Conservation (phyloP, 1,284 basidiomycete genomes). For the Leccinum pachyderme region DNA sequence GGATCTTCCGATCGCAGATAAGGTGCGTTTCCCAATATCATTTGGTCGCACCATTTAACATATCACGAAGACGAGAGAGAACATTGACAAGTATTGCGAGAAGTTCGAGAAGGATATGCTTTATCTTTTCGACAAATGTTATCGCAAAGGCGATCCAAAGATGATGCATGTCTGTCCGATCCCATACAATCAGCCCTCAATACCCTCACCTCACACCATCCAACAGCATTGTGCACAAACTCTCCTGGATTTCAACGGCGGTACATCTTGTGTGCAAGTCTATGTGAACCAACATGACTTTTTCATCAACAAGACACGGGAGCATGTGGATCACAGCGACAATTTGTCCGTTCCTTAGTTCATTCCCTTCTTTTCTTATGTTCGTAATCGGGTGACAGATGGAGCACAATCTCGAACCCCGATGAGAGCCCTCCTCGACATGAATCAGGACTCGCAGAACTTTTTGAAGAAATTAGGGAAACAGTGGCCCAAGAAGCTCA, state of each 20-base stretch:
- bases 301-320: constrained; percentile 88
- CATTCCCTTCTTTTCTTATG: background rate
- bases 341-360: constrained; percentile 52
- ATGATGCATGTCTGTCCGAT: constrained; percentile 88
- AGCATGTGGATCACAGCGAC: constrained; percentile 55
- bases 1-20: constrained; percentile 78
- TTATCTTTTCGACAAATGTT: constrained; percentile 91
- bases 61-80: constrained; percentile 66
- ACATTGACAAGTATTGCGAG: constrained; percentile 95
- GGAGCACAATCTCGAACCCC: constrained; percentile 80
- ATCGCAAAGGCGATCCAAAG: constrained; percentile 95
- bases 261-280: constrained; percentile 94
- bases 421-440: constrained; percentile 74
- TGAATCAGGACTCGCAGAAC: constrained; percentile 76
- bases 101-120: constrained; percentile 99
- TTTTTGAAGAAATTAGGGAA: constrained; percentile 86
- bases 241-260: constrained; percentile 96
- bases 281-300: constrained; percentile 99
- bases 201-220: constrained; percentile 12
- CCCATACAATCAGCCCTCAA: constrained; percentile 1
- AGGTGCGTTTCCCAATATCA: constrained; percentile 46
- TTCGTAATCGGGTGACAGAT: constrained; percentile 49
- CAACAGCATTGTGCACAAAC: constrained; percentile 93
- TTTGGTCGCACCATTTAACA: constrained; percentile 23
- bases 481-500: constrained; percentile 96